Evolutionary conservation across 1,284 basidiomycete genomes (phyloP), one percentile per base, ranked within the genome.

Genomic region (Ceratobasidium sp.): DNA sequence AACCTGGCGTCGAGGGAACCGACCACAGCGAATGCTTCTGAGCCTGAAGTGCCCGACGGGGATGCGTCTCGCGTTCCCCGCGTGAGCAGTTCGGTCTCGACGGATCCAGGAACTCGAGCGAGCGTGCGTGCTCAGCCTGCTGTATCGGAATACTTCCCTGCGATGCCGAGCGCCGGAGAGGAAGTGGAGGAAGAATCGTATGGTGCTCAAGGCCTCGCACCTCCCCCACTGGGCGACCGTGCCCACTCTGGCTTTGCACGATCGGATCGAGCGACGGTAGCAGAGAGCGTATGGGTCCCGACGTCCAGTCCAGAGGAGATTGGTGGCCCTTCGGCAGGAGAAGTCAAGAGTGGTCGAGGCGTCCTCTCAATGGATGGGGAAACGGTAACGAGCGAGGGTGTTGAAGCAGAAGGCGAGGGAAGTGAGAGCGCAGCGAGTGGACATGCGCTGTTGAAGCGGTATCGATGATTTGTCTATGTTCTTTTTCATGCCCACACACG

Each of bases 351-450:
- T 32, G 52, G 65, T 25, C 53, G 65, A n/a, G 65, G 65, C 3
- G 52, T 68, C 8, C 29, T 68, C 1, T 38, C 34, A 5, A 34
- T 55, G 32, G 65, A 49, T 4, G 53, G 42, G 7, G 60, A 40
- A 27, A 68, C 65, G 22, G 53, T 56, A 12, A 27, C 64, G 65
- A 68, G 65, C 17, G 42, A 68, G n/a, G 65, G 65, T 38, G 52
- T 68, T 0, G 53, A 68, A 34, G n/a, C 52, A 25, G 65, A 40
- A 55, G 57, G 42, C 15, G 58, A 62, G 20, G 53, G 53, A 42
- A 68, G 53, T n/a, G 65, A 68, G 52, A 55, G 64, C 25, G 29
- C 40, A 10, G 60, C 60, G 60, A 68, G 65, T 35, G 65, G 53
- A 42, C 53, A 68, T 56, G 65, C 65, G 32, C 17, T 68, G 29